Conservation (phyloP, 2,329 filamentous ascomycete genomes). For the Chaetomium globosum region DNA sequence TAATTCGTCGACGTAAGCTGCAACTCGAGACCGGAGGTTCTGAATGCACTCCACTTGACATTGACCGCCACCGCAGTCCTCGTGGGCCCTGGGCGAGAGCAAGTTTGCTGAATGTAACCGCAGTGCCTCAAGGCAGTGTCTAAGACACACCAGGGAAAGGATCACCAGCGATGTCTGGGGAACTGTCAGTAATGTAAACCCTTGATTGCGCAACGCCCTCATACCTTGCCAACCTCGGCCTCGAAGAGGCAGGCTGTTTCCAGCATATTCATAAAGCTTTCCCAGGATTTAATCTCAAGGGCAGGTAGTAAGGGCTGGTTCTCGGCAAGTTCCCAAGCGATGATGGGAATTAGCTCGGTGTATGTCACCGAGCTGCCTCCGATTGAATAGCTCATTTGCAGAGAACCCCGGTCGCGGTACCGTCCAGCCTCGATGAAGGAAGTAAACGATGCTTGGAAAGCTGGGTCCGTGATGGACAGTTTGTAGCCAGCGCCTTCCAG, state of each 20-base stretch:
- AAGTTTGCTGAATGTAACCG: constrained; percentile 37
- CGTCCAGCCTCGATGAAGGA: constrained; percentile 38
- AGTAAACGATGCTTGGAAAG: constrained; percentile 32
- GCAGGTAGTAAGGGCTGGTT: constrained; percentile 35
- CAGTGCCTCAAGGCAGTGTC: constrained; percentile 39
- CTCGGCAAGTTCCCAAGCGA: constrained; percentile 41
- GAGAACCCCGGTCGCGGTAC: constrained; percentile 36
- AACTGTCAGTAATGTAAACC: constrained; percentile 2
- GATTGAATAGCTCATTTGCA: constrained; percentile 32
- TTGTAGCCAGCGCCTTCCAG: constrained; percentile 38
- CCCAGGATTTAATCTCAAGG: constrained; percentile 39
- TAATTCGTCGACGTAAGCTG: constrained; percentile 40
- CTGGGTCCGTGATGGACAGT: constrained; percentile 33
- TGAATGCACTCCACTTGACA: constrained; percentile 40
- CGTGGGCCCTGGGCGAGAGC: constrained; percentile 34
- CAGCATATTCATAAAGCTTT: constrained; percentile 38
- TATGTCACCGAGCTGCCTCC: constrained; percentile 34
- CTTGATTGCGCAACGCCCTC: neutral
- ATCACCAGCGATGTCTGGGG: constrained; percentile 38
- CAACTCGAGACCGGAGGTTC: constrained; percentile 35
- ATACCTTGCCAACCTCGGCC: constrained; percentile 38
- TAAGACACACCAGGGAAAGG: constrained; percentile 39
- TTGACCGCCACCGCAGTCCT: constrained; percentile 36
- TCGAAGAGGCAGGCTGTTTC: constrained; percentile 40
- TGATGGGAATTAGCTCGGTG: constrained; percentile 39